Evolutionary conservation across 805 yeast species (phyloP), one percentile per base, ranked within the genome.

Genomic region (Wickerhamomyces bovis): DNA sequence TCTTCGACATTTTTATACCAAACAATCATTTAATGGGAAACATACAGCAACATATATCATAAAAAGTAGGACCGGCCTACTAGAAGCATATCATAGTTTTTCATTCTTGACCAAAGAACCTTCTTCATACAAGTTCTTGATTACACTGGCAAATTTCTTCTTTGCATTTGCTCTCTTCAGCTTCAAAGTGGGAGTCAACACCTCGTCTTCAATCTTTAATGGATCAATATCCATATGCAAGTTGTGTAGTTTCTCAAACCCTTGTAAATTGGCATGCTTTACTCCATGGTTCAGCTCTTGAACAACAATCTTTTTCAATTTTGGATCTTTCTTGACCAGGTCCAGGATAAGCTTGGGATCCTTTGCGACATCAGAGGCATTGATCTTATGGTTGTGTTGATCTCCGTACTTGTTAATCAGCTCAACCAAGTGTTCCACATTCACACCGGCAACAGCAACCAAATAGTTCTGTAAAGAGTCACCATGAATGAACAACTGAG

Each of bases 151-250:
- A 60, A 73, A 81, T 44, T 62, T 64, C 60, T 70, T 70, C 33
- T 69, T 70, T 0, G 81, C 79, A 39, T 69, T 67, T 1, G 72
- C 66, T 48, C 86, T 67, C 62, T 77, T 77, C 45, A 78, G 65
- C 59, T 78, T 78, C 53, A 78, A 56, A 9, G 90, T 84, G 39
- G 90, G 90, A 2, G 92, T 84, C 35, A 84, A 62, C 10, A 78
- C 76, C 45, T 78, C 82, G 51, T 80, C 79, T 45, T 74, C 81
- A 18, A 80, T 62, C 36, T 69, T 78, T 52, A 83, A 67, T 9
- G 89, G 87, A 54, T 83, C 87, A 43, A 78, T 45, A 31, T 67
- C 78, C 38, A 81, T 64, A 39, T 65, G 61, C 30, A 80, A 53
- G 54, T 83, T 83, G 59, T 77, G 80, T 23, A 83, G 50, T 49